phyloP scores from a whole-genome alignment of 2,329 filamentous ascomycete species.

The Phaeosphaeria sp. region DNA sequence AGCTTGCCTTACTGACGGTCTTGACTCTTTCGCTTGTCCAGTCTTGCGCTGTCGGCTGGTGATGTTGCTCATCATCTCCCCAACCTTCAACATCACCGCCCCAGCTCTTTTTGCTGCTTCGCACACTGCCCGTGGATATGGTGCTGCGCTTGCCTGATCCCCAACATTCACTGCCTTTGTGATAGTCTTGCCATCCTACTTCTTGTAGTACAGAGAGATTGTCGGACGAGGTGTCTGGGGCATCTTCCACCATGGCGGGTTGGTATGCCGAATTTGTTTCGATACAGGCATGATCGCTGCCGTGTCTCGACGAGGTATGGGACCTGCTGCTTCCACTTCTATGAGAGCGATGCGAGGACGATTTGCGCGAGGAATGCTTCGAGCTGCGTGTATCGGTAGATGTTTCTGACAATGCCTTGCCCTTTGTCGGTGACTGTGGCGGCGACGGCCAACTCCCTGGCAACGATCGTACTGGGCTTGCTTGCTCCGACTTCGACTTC shows the following conservation, averaged over 20 bases:
- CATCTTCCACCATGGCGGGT: constrained; percentile 30
- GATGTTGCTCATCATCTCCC: not conserved
- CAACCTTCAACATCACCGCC: not conserved
- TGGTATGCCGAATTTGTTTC: constrained; percentile 27
- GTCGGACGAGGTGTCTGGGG: constrained; percentile 14
- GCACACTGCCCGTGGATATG: not conserved
- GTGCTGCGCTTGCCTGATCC: not conserved
- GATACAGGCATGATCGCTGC: constrained; percentile 7
- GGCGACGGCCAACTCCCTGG: constrained; percentile 19
- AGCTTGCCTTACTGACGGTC: constrained; percentile 3
- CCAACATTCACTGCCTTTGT: constrained; percentile 1
- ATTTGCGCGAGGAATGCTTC: not conserved
- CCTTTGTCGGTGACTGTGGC: constrained; percentile 6
- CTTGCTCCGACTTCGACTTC: too few relatives aligned
- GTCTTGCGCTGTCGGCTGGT: not conserved
- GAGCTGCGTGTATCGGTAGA: not conserved
- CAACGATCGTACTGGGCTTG: constrained; percentile 8
- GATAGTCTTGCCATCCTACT: constrained; percentile 7
- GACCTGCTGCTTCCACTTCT: constrained; percentile 3
- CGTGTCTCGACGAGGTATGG: not conserved
- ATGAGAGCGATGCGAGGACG: constrained; percentile 1
- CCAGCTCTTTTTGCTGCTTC: not conserved
- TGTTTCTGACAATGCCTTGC: not conserved
- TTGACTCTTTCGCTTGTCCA: constrained; percentile 1
- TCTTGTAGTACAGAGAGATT: not conserved